Evolutionary conservation across 148 eudicot species (phyloP).

Genomic region (Rhododendron simsii): DNA sequence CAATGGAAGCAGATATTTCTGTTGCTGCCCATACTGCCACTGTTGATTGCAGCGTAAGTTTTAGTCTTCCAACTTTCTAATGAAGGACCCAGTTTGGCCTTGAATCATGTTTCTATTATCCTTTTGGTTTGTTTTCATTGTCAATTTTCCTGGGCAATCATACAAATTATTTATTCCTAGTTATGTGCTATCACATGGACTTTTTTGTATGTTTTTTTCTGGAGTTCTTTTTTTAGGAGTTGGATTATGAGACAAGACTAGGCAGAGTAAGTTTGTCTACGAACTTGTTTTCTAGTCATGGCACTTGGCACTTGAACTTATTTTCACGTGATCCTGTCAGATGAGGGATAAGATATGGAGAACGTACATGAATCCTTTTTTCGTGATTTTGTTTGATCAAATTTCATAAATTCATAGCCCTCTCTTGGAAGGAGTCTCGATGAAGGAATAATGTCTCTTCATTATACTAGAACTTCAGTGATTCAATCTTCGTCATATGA

Average conservation of each 20-base stretch:
- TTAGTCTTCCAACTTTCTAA: background rate
- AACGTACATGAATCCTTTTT: background rate
- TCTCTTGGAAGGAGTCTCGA: background rate
- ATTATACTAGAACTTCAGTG: background rate
- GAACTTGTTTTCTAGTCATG: background rate
- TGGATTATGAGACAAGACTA: background rate
- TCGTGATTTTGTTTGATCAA: background rate
- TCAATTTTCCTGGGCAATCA: background rate
- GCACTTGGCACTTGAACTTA: background rate
- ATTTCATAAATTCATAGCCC: background rate
- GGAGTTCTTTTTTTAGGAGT: background rate
- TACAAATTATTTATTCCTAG: background rate
- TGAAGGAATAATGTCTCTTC: background rate
- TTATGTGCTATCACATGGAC: background rate
- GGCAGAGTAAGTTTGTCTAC: background rate
- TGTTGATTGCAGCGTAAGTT: conserved; percentile 49
- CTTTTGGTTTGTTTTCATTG: background rate
- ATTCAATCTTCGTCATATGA: background rate
- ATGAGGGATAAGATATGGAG: background rate
- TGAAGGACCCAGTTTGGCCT: conserved; percentile 3
- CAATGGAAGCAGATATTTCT: conserved; percentile 27
- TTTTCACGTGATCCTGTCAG: background rate
- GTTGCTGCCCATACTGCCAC: conserved; percentile 15
- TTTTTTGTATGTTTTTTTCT: background rate
- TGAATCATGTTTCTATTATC: conserved; percentile 1